These are phyloP conservation scores for Ophiostoma fasciatum DNA, from an alignment of 2,329 filamentous ascomycete species.

Conservation along the genomic window DNA sequence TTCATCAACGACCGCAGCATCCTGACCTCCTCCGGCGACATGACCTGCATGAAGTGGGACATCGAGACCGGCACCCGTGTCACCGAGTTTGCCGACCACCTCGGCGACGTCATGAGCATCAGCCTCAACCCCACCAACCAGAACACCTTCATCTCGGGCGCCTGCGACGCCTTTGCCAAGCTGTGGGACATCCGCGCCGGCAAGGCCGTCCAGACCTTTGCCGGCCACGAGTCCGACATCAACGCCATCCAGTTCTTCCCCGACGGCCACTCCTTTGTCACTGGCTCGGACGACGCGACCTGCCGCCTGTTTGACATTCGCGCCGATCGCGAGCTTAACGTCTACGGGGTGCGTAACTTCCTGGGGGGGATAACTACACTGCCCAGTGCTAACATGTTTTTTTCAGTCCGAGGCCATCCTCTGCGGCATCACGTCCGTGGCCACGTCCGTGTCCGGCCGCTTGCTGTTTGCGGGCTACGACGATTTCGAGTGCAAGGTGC, in stretches of 20 bases:
- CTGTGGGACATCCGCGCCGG: conserved; percentile 97
- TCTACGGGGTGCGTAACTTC: conserved; percentile 54
- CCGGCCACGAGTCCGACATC: conserved; percentile 96
- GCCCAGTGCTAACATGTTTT: too few species aligned
- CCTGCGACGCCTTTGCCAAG: conserved; percentile 96
- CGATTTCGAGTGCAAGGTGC: conserved; percentile 98
- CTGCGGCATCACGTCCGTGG: conserved; percentile 95
- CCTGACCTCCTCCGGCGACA: conserved; percentile 93
- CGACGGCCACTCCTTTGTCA: conserved; percentile 95
- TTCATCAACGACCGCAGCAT: conserved; percentile 99
- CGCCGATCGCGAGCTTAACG: conserved; percentile 66
- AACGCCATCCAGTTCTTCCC: conserved; percentile 99
- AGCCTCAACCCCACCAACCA: conserved; percentile 98
- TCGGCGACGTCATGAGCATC: conserved; percentile 99
- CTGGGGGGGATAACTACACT: too few species aligned
- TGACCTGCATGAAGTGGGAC: conserved; percentile 99
- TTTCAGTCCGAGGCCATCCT: conserved; percentile 95
- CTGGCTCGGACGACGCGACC: conserved; percentile 92
- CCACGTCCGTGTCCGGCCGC: conserved; percentile 90
- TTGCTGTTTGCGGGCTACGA: conserved; percentile 95
- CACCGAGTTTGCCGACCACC: conserved; percentile 93
- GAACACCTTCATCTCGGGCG: conserved; percentile 98
- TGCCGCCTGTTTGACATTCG: conserved; percentile 97
- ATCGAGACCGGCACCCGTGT: conserved; percentile 96
- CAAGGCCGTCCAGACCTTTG: conserved; percentile 97